These are phyloP conservation scores for Kwoniella heveanensis DNA, from an alignment of 768 basidiomycete species.

Conservation along the genomic window DNA sequence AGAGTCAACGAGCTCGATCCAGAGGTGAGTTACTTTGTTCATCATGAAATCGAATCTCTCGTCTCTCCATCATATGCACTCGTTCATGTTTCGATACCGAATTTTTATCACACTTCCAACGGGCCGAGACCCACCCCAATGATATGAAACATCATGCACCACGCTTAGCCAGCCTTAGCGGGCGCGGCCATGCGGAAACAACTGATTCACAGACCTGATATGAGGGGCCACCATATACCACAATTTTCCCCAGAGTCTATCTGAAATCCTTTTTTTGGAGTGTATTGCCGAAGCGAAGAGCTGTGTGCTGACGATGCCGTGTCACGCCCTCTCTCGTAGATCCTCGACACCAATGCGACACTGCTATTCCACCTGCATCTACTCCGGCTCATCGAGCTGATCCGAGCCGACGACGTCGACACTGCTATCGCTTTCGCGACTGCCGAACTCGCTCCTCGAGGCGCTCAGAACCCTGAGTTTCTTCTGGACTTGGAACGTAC, in stretches of 20 bases:
- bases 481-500: slow-evolving; percentile 87
- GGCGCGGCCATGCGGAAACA: slow-evolving; percentile 81
- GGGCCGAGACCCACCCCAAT: slow-evolving; percentile 55
- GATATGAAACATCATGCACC: slow-evolving; percentile 98
- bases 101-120: slow-evolving; percentile 4
- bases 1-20: slow-evolving; percentile 93
- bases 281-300: not conserved
- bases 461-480: slow-evolving; percentile 92
- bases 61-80: slow-evolving; percentile 18
- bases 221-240: slow-evolving; percentile 49
- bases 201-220: slow-evolving; percentile 62
- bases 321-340: slow-evolving; percentile 65
- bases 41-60: not conserved
- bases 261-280: too few relatives aligned
- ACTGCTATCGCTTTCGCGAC: slow-evolving; percentile 91
- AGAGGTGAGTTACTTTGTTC: slow-evolving; percentile 68
- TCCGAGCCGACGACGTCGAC: slow-evolving; percentile 74
- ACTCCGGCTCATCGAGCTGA: slow-evolving; percentile 91
- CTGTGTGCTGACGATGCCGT: not conserved
- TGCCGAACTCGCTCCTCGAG: slow-evolving; percentile 87
- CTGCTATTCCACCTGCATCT: slow-evolving; percentile 95
- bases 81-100: not conserved
- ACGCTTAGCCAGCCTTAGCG: slow-evolving; percentile 72
- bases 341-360: slow-evolving; percentile 90
- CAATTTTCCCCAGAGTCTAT: too few relatives aligned